Evolutionary conservation across 164 flowering plant genomes (phyloP).

Genomic region (Magnolia kwangsiensis): DNA sequence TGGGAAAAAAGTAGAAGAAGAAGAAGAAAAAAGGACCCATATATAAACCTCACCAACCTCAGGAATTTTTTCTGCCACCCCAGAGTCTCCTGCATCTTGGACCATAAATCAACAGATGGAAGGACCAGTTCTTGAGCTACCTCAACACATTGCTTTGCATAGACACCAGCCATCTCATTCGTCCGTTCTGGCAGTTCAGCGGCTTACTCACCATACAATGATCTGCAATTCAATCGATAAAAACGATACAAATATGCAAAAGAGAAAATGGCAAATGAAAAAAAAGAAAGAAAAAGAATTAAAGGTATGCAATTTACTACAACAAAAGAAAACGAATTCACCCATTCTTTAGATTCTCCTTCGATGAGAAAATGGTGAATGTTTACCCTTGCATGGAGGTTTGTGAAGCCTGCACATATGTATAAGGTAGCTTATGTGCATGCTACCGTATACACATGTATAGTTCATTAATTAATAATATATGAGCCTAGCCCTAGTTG

Average conservation of each 20-base stretch:
- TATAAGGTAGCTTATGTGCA: too few relatives aligned
- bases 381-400: neutral
- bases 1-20: too few relatives aligned
- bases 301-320: neutral
- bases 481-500: too few relatives aligned
- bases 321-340: too few relatives aligned
- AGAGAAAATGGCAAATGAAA: neutral
- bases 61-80: slow-evolving; percentile 78
- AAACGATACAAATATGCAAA: neutral
- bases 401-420: too few relatives aligned
- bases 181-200: slow-evolving; percentile 67
- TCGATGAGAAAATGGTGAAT: neutral
- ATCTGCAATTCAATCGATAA: slow-evolving; percentile 31
- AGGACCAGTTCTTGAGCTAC: slow-evolving; percentile 61
- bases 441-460: too few relatives aligned
- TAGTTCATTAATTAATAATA: too few relatives aligned
- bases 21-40: neutral
- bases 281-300: too few relatives aligned
- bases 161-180: slow-evolving; percentile 63
- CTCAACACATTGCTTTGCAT: slow-evolving; percentile 68
- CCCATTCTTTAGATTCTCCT: neutral
- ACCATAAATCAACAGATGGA: slow-evolving; percentile 63
- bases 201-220: slow-evolving; percentile 65
- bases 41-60: slow-evolving; percentile 42
- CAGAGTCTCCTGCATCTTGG: slow-evolving; percentile 79